Base-by-base conservation (phyloP, 768 basidiomycete species). In the Porpolomopsis calyptriformis region DNA sequence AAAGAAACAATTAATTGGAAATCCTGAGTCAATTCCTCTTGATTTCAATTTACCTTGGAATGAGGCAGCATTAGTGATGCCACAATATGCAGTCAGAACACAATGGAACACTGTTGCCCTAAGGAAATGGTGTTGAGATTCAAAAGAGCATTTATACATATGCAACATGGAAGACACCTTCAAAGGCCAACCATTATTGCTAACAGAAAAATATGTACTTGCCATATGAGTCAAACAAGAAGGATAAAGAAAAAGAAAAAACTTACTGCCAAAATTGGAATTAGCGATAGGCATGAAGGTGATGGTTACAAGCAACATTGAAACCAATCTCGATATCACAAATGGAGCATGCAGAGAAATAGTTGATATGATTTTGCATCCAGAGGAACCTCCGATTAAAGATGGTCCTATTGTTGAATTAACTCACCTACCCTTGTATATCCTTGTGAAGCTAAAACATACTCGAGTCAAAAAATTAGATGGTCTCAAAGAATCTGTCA, bases 291-390 rank as follows among this genome's bases (percentile, higher is more conserved):
- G 68, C 0, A 66, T 65, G 63, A 50, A 59, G 31, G 66, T 57
- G 0, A 70, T 72, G 67, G 59, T 68, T 0, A 48, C 56, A 2
- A 12, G 52, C 1, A 72, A 71, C 36, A 49, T 69, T 0, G 55
- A 60, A 3, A 67, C 67, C 3, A 63, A 69, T n/a, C 51, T 54
- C 0, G 64, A 70, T 40, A 43, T 71, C 2, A 63, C 66, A 0
- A 73, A 72, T 38, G 67, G 71, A 0, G 59, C 67, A 0, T 23
- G 63, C n/a, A 68, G 69, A 0, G 49, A 26, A 2, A 57, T 73
- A 0, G 49, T 50, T 0, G 58, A 59, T 18, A 61, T 71, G 11
- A 37, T 63, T 0, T 53, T 70, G 0, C 57, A 31, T 14, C 46
- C 54, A 1, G 34, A 59, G 18, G 68, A 72, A 14, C 16, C 2